Conservation (phyloP, 2,329 filamentous ascomycete genomes). For the Sordariomycetes sp. region DNA sequence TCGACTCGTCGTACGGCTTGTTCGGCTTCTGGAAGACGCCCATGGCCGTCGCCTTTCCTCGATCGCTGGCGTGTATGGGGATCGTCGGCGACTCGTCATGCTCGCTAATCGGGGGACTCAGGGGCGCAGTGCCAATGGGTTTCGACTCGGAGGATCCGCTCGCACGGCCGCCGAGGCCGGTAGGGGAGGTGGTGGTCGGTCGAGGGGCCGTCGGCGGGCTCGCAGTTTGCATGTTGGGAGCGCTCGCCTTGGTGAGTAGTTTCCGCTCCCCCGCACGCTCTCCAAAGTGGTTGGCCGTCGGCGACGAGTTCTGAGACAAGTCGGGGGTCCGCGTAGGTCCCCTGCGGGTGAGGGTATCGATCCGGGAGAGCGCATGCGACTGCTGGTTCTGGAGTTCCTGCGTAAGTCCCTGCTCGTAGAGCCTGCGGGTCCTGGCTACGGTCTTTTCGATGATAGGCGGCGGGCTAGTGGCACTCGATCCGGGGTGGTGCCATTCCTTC, state of each 20-base stretch:
- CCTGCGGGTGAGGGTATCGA: conserved; percentile 65
- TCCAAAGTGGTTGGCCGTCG: conserved; percentile 25
- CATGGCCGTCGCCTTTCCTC: conserved; percentile 66
- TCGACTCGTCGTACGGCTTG: conserved; percentile 70
- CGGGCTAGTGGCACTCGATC: conserved; percentile 1
- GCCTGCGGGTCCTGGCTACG: conserved; percentile 55
- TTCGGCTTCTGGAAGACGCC: conserved; percentile 54
- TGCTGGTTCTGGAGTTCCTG: conserved; percentile 75
- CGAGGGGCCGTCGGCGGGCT: conserved; percentile 4
- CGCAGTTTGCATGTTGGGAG: conserved; percentile 41
- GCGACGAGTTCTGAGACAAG: conserved; percentile 26
- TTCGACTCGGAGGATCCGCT: conserved; percentile 14
- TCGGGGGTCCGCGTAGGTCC: conserved; percentile 36
- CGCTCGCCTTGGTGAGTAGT: conserved; percentile 44
- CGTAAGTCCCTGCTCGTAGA: conserved; percentile 74
- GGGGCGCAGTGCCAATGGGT: conserved; percentile 18
- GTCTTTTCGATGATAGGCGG: conserved; percentile 16
- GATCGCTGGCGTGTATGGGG: conserved; percentile 59
- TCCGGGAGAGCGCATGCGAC: conserved; percentile 58
- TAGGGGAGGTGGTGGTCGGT: not conserved
- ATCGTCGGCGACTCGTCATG: conserved; percentile 52
- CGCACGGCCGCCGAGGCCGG: conserved; percentile 8
- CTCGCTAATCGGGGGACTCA: conserved; percentile 53
- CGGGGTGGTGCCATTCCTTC: not conserved
- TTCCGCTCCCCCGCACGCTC: conserved; percentile 33